Evolutionary conservation across 768 basidiomycete genomes (phyloP).

Genomic region (Russula sp.): DNA sequence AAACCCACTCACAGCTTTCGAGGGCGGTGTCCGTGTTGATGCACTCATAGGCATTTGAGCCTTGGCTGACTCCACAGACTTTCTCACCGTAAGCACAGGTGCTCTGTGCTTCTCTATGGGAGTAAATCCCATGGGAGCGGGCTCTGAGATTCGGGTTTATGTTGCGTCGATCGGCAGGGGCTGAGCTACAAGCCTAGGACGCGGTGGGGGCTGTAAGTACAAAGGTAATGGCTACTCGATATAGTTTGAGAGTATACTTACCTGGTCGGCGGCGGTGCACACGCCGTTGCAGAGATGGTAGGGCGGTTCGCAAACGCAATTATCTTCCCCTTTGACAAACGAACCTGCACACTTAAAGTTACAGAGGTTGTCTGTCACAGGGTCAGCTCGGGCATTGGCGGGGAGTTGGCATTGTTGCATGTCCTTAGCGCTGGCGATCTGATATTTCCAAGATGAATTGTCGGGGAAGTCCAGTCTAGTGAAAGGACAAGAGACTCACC

Average conservation of each 20-base stretch:
- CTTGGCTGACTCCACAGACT: conserved; percentile 35
- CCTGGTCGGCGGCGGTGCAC: conserved; percentile 26
- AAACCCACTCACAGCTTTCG: conserved; percentile 34
- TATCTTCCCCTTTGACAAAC: conserved; percentile 26
- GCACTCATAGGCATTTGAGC: conserved; percentile 34
- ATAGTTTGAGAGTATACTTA: neutral
- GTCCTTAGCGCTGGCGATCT: conserved; percentile 31
- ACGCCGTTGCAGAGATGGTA: conserved; percentile 36
- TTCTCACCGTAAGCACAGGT: conserved; percentile 27
- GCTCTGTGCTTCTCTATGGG: conserved; percentile 28
- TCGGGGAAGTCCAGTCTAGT: neutral
- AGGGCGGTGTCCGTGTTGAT: conserved; percentile 30
- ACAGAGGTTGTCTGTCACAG: conserved; percentile 31
- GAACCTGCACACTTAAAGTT: conserved; percentile 30
- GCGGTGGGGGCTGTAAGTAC: neutral
- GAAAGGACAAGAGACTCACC: conserved; percentile 23
- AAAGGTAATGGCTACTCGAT: neutral
- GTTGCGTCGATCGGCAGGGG: conserved; percentile 26
- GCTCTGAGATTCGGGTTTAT: neutral
- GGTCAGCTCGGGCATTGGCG: conserved; percentile 28
- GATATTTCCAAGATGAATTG: conserved; percentile 3
- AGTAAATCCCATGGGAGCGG: conserved; percentile 22
- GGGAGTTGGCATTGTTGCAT: conserved; percentile 31
- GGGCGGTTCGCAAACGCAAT: conserved; percentile 34
- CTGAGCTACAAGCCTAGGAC: conserved; percentile 35